Percentiles rank a stretch among this genome's conserved stretches.
Conservation (phyloP, 2,329 filamentous ascomycete genomes). For the Talaromyces islandicus region DNA sequence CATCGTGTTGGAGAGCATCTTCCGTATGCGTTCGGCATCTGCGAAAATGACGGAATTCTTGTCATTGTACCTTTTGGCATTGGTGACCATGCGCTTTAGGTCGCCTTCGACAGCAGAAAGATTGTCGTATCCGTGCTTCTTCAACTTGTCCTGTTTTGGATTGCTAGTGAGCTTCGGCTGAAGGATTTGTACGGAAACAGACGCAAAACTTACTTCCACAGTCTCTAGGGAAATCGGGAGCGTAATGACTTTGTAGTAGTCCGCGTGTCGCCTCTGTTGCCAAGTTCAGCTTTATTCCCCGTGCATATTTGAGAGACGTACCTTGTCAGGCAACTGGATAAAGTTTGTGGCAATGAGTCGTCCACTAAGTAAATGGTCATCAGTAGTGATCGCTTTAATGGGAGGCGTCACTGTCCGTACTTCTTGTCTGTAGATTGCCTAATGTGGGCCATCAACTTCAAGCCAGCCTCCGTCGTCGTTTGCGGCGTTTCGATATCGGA, state of each 20-base stretch:
- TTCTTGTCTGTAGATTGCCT: slow-evolving; percentile 74
- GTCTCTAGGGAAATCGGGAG: slow-evolving; percentile 73
- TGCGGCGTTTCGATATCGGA: slow-evolving; percentile 52
- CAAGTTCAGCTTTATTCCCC: not conserved
- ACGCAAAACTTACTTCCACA: slow-evolving; percentile 59
- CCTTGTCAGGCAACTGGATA: slow-evolving; percentile 60
- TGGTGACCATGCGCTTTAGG: slow-evolving; percentile 80
- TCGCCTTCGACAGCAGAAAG: slow-evolving; percentile 75
- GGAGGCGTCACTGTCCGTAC: slow-evolving; percentile 41
- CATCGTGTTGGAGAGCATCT: slow-evolving; percentile 84
- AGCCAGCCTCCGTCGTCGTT: slow-evolving; percentile 64
- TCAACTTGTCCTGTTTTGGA: slow-evolving; percentile 53
- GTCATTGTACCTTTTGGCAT: slow-evolving; percentile 78
- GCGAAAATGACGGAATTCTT: slow-evolving; percentile 67
- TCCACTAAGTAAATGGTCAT: slow-evolving; percentile 47
- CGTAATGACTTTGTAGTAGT: slow-evolving; percentile 71
- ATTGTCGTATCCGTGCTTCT: slow-evolving; percentile 60
- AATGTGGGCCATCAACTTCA: slow-evolving; percentile 69
- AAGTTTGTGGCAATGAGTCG: slow-evolving; percentile 71
- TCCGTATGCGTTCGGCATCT: slow-evolving; percentile 80
- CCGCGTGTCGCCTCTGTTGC: slow-evolving; percentile 52
- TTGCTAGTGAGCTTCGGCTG: not conserved
- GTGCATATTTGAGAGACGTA: slow-evolving; percentile 20
- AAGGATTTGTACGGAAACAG: no score
- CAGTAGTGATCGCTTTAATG: slow-evolving; percentile 5